Evolutionary conservation across 164 flowering plant genomes (phyloP), one percentile per base, ranked within the genome.

Genomic region (Berberis vulgaris): DNA sequence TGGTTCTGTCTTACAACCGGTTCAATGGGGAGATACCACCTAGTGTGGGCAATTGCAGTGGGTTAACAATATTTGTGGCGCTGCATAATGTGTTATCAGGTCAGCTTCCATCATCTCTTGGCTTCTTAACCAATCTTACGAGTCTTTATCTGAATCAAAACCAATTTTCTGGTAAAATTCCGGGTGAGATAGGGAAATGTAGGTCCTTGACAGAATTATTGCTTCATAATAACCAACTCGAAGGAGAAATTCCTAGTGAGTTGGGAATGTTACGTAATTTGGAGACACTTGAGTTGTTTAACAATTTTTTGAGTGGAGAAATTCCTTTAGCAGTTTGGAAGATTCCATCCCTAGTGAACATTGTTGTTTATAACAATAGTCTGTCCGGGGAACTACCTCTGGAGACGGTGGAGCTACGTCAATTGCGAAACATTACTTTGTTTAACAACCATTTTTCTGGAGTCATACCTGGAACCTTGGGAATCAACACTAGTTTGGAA

Each of bases 121-220:
- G 90, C n/a, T 70, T 60, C 11, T 69, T 90, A 4, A 42, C 44
- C 11, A n/a, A 75, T 60, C 84, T 90, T 40, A 57, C 57, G 0
- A 1, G 4, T 5, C 79, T 90, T 50, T 76, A 80, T 70, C 84
- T 90, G 3, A 69, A 81, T 40, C 68, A 65, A 10, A 90, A 90
- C 63, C 46, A 1, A 2, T 64, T 90, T 63, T 79, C 86, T 0
- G 97, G 92, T 38, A 66, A 45, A 10, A 83, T 90, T 44, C 97
- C 95, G 1, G 77, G 80, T n/a, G 82, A 86, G 76, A 74, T 90
- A 43, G 95, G 87, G 7, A 75, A 75, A 0, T 90, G 92, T 70
- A 71, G 69, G 64, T 73, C 82, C 53, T 78, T 88, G 79, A 69
- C 40, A 41, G 57, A 41, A 13, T 55, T 90, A 46, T 67, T 54